Evolutionary conservation across 1,139 yeast genomes (phyloP).

Genomic region (Suhomyces bokatorum): DNA sequence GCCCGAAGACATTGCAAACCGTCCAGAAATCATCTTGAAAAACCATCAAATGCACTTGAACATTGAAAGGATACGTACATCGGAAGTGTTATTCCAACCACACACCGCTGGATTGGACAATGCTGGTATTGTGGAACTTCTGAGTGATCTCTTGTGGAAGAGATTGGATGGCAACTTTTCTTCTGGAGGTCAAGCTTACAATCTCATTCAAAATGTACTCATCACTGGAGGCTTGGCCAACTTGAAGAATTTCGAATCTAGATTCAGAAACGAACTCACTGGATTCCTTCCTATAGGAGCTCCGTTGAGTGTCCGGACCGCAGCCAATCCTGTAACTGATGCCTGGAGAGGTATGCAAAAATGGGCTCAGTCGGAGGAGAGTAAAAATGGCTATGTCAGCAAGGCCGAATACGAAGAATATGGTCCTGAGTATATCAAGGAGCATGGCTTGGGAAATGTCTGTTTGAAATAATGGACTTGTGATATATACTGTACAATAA

Average conservation of each 20-base stretch:
- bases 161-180: constrained; percentile 56
- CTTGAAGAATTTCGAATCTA: constrained; percentile 62
- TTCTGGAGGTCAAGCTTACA: constrained; percentile 55
- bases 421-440: constrained; percentile 88
- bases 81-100: constrained; percentile 94
- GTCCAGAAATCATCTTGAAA: constrained; percentile 46
- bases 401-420: constrained; percentile 78
- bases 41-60: constrained; percentile 86
- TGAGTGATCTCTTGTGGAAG: constrained; percentile 63
- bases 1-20: constrained; percentile 45
- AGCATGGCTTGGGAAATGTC: constrained; percentile 77
- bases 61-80: constrained; percentile 86
- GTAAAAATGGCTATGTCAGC: constrained; percentile 54
- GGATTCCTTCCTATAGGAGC: constrained; percentile 70
- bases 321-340: constrained; percentile 69
- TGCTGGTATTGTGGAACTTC: constrained; percentile 82
- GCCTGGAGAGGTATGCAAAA: constrained; percentile 95
- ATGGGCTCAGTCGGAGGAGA: constrained; percentile 60
- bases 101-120: constrained; percentile 93
- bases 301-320: constrained; percentile 60
- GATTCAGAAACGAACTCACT: constrained; percentile 67
- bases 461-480: constrained; percentile 23
- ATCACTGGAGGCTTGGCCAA: constrained; percentile 83
- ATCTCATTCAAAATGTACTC: constrained; percentile 62
- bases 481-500: constrained; percentile 13